Conservation (phyloP, 257 asterid species). For the Lantana camara region DNA sequence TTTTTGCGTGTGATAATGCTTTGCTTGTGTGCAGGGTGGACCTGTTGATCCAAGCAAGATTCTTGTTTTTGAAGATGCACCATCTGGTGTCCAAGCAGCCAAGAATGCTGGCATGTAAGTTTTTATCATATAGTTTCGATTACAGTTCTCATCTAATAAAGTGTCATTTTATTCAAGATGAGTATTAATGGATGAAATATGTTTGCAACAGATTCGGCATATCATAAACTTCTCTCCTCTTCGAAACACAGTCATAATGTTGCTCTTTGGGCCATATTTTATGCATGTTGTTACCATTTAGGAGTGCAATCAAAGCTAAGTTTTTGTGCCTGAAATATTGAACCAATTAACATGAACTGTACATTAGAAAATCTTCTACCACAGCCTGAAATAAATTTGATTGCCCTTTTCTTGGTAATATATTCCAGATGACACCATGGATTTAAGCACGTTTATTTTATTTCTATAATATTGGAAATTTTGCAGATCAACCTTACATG, state of each 20-base stretch:
- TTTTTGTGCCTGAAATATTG: background rate
- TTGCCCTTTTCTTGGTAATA: too few species aligned
- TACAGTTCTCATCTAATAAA: background rate
- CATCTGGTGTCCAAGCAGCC: constrained; percentile 89
- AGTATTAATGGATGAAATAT: background rate
- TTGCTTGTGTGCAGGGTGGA: constrained; percentile 58
- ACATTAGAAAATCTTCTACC: too few species aligned
- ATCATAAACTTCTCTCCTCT: too few species aligned
- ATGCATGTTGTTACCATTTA: background rate
- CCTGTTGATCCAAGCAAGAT: constrained; percentile 57
- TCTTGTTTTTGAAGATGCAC: constrained; percentile 98
- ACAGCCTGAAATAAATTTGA: too few species aligned
- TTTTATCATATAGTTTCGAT: constrained; percentile 3
- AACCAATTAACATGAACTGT: too few species aligned
- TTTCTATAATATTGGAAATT: too few species aligned
- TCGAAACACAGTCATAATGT: too few species aligned
- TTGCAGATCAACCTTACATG: too few species aligned
- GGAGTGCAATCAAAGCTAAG: background rate
- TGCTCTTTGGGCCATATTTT: background rate
- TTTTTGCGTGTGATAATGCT: constrained; percentile 1
- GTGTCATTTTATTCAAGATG: constrained; percentile 13
- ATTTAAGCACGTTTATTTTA: too few species aligned
- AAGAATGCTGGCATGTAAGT: constrained; percentile 94
- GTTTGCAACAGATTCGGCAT: background rate
- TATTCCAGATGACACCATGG: too few species aligned